Base-by-base conservation (phyloP, 2,329 filamentous ascomycete genomes). In the Colletotrichum phormii region DNA sequence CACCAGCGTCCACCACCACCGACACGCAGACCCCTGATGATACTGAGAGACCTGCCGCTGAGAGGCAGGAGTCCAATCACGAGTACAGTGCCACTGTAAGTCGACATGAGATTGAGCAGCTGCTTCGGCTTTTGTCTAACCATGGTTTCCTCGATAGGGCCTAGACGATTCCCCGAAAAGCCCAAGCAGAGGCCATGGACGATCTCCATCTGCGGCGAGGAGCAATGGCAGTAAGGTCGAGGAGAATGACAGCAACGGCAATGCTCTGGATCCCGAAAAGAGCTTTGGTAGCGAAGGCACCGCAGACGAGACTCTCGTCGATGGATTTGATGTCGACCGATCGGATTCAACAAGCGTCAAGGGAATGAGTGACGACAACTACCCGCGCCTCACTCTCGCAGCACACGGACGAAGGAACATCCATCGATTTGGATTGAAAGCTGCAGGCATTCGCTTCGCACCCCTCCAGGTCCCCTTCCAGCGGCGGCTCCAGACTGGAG, bases 361-460 rank as follows among this genome's bases (percentile, higher is more conserved):
- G 57, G 60, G 37, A 51, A 73, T 71, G 71, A 57, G 61, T 3
- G 71, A 73, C 15, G 66, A 70, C 15, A 63, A 60, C 18, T 75
- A 75, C 42, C 74, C 74, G n/a, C 74, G 72, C 26, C 63, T 75
- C 6, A 18, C 46, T 13, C 42, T 73, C 7, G 61, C 69, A 35
- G 62, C 64, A 1, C 60, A 31, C 12, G 69, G 69, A 5, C 69
- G 67, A 29, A 63, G 73, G 12, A 64, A 72, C 35, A 65, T 67
- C 37, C 80, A 81, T 69, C 75, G 74, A 12, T 77, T 78, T 35
- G 81, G 78, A 24, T 83, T 81, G 80, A 80, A 77, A 35, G 81
- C 83, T 8, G 84, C 83, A 60, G 85, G 92, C 51, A 94, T 98
- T 77, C 91, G 93, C 75, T 98, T 95, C 87, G 97, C 95, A 7